phyloP scores from a whole-genome alignment of 164 flowering plant species.

The Kalanchoe fedtschenkoi region DNA sequence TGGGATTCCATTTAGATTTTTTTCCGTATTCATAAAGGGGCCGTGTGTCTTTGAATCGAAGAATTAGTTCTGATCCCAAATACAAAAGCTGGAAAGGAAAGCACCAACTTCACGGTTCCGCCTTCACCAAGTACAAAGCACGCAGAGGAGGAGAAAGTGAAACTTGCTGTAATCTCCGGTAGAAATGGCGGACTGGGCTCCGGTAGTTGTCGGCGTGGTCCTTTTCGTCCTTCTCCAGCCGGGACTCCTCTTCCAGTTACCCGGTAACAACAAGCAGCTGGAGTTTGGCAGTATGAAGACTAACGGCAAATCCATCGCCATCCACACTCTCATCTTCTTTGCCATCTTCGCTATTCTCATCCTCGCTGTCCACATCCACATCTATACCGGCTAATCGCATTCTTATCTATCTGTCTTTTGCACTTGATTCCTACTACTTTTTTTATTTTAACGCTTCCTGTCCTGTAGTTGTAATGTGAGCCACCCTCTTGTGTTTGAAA shows the following conservation, averaged over 20 bases:
- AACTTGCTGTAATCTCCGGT: no score
- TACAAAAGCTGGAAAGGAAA: no score
- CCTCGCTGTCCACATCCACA: slow-evolving; percentile 66
- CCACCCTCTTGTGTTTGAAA: neutral
- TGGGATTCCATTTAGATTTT: no score
- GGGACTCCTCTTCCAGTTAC: slow-evolving; percentile 51
- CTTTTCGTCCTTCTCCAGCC: slow-evolving; percentile 53
- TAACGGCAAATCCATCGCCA: slow-evolving; percentile 55
- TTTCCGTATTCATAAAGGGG: no score
- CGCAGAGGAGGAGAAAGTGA: no score
- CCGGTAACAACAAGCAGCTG: slow-evolving; percentile 35
- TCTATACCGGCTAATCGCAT: slow-evolving; percentile 55
- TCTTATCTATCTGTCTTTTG: neutral
- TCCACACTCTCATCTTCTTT: slow-evolving; percentile 89
- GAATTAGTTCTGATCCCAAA: no score
- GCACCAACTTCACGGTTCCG: no score
- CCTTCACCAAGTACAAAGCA: no score
- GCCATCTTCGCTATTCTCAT: slow-evolving; percentile 58
- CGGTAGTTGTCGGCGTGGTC: slow-evolving; percentile 54
- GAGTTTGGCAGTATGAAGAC: slow-evolving; percentile 64
- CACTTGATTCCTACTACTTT: no score
- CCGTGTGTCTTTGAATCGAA: no score
- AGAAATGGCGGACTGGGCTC: slow-evolving; percentile 69
- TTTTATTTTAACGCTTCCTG: neutral
- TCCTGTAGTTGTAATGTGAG: neutral